Evolutionary conservation across 169 alveolate species (phyloP).

Genomic region (Plasmodium cynomolgi): DNA sequence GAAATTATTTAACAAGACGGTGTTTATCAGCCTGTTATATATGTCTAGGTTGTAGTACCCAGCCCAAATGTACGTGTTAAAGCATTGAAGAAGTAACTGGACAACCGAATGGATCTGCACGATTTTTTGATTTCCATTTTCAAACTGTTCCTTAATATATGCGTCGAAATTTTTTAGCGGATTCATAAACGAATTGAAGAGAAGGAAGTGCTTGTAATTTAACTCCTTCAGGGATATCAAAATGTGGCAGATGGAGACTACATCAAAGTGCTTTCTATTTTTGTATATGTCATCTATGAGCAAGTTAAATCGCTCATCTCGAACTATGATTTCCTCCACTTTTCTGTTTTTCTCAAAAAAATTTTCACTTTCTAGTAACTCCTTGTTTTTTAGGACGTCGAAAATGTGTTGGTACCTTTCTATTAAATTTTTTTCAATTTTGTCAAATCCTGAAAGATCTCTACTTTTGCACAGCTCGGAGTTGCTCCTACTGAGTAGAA

Average conservation of each 20-base stretch:
- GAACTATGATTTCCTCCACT: constrained; percentile 48
- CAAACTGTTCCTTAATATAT: constrained; percentile 67
- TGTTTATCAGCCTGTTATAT: constrained; percentile 54
- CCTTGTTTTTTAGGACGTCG: constrained; percentile 71
- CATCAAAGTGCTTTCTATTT: constrained; percentile 82
- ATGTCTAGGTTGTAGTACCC: constrained; percentile 70
- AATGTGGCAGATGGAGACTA: constrained; percentile 82
- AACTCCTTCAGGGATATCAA: constrained; percentile 81
- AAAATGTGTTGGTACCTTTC: constrained; percentile 38
- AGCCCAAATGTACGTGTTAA: constrained; percentile 74
- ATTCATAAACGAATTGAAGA: constrained; percentile 80
- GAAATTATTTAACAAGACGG: constrained; percentile 56
- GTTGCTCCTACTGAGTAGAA: neutral
- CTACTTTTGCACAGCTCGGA: neutral
- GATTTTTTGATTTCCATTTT: constrained; percentile 9
- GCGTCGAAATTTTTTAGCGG: constrained; percentile 75
- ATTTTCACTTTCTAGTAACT: constrained; percentile 77
- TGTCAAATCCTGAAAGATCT: constrained; percentile 39
- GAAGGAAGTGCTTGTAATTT: constrained; percentile 78
- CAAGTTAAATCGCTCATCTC: constrained; percentile 70
- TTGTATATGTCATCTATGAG: constrained; percentile 81
- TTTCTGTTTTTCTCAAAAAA: constrained; percentile 68
- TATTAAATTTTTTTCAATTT: constrained; percentile 46
- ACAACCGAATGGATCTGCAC: constrained; percentile 20
- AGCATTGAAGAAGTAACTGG: constrained; percentile 50